Base-by-base conservation (phyloP, 148 eudicot genomes). In the Gaultheria prostrata region DNA sequence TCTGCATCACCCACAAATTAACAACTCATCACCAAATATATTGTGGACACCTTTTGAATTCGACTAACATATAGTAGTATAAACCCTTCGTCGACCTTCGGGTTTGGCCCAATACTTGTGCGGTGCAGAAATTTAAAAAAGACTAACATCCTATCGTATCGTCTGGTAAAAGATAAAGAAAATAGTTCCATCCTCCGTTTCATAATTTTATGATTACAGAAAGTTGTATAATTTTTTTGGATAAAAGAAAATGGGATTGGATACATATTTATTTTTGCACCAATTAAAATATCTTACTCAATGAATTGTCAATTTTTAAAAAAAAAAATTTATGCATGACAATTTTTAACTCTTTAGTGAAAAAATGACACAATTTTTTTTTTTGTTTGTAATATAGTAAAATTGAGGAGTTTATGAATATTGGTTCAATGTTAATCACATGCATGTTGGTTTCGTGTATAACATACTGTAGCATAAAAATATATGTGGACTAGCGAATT, bases 1-100 rank as follows among this genome's bases (percentile, higher is more conserved):
- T 92, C 94, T 92, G 89, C 20, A 51, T n/a, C 39, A 48, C 20
- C 2, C 30, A 43, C 26, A 11, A 61, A n/a, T 3, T 33, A 2
- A 33, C 5, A 61, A 61, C 69, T 61, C 69, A 61, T 61, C 26
- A 21, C 69, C 69, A 10, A 24, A 28, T 39, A 39, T 39, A 33
- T 33, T 33, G 17, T 4, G 4, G 13, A 14, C 30, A 32, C 13
- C 18, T 9, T 70, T 15, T 15, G 17, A n/a, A n/a, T n/a, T n/a
- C n/a, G n/a, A n/a, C n/a, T n/a, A n/a, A n/a, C n/a, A n/a, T n/a
- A n/a, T n/a, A n/a, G n/a, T n/a, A n/a, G n/a, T n/a, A n/a, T n/a
- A n/a, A n/a, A n/a, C n/a, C n/a, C n/a, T n/a, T n/a, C n/a, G n/a
- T n/a, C n/a, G n/a, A n/a, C n/a, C n/a, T n/a, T n/a, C n/a, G n/a